A percentile compares a stretch with the other conserved stretches of the same genome.
phyloP scores from a whole-genome alignment of 495 filamentous ascomycete species.

The Aspergillus kassunensis region DNA sequence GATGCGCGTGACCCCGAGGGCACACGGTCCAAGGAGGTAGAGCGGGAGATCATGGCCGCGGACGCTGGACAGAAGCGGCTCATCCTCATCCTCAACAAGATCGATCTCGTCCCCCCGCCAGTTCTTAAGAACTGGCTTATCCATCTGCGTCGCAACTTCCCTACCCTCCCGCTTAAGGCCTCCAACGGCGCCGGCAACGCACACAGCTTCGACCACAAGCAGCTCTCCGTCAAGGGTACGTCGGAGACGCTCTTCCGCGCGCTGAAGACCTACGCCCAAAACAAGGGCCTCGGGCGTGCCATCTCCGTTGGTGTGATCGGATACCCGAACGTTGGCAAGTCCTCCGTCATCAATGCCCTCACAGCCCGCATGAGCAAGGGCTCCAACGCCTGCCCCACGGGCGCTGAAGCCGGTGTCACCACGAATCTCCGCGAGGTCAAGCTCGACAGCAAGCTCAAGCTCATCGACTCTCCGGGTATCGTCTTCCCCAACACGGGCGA shows the following conservation, averaged over 20 bases:
- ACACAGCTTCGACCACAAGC: constrained; percentile 86
- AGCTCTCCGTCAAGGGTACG: constrained; percentile 81
- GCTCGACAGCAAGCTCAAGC: constrained; percentile 88
- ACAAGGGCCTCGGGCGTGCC: constrained; percentile 79
- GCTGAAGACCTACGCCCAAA: constrained; percentile 84
- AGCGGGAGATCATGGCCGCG: constrained; percentile 82
- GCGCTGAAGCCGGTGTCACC: constrained; percentile 91
- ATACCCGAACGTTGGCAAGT: constrained; percentile 97
- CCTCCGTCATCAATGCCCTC: constrained; percentile 92
- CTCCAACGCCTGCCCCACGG: constrained; percentile 73
- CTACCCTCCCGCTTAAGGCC: constrained; percentile 85
- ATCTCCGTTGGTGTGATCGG: constrained; percentile 92
- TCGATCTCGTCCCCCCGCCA: constrained; percentile 79
- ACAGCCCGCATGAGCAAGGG: constrained; percentile 72
- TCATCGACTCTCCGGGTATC: constrained; percentile 94
- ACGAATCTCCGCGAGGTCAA: constrained; percentile 86
- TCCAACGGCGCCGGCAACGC: constrained; percentile 80
- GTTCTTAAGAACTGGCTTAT: constrained; percentile 80
- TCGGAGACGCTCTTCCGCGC: constrained; percentile 84
- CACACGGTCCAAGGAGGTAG: constrained; percentile 85
- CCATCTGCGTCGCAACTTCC: constrained; percentile 86
- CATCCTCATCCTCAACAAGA: constrained; percentile 95
- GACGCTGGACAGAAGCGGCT: constrained; percentile 79
- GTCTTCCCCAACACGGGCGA: constrained; percentile 68
- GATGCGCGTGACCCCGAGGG: constrained; percentile 91